Evolutionary conservation across 2,329 filamentous ascomycete genomes (phyloP).

Genomic region (Ceratocystis albifundus): DNA sequence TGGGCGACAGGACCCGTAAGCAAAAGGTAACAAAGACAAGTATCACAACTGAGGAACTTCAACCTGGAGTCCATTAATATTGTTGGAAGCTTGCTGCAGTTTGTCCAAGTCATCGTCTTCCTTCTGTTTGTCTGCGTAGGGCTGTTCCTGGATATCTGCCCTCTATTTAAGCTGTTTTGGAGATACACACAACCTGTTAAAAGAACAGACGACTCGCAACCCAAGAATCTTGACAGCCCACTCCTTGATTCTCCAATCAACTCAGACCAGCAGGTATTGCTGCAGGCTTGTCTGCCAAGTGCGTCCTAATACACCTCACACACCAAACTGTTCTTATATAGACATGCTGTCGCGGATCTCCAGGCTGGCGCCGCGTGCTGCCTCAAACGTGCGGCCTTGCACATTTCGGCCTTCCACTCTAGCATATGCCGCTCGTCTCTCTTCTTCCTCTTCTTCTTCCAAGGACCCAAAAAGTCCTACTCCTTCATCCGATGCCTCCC

Average conservation of each 20-base stretch:
- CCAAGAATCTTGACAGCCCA: background rate
- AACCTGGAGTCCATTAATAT: too few relatives aligned
- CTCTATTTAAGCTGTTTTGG: background rate
- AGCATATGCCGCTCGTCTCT: constrained; percentile 1
- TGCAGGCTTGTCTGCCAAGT: background rate
- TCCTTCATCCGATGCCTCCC: constrained; percentile 5
- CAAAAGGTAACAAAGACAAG: background rate
- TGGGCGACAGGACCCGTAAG: constrained; percentile 7
- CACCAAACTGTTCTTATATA: background rate
- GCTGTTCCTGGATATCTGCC: background rate
- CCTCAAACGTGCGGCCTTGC: constrained; percentile 24
- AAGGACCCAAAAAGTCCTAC: background rate
- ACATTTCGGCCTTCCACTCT: constrained; percentile 23
- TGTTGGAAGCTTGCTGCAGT: background rate
- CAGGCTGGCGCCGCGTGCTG: constrained; percentile 16
- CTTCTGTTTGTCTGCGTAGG: background rate
- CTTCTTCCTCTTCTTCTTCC: background rate
- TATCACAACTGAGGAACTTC: background rate
- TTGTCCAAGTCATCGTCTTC: background rate
- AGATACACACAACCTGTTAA: background rate
- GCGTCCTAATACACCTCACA: background rate
- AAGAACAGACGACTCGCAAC: background rate
- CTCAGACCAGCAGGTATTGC: background rate
- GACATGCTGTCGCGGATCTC: constrained; percentile 11
- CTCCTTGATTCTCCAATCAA: background rate